Evolutionary conservation across 2,329 filamentous ascomycete genomes (phyloP).

Genomic region (Berkeleyomyces basicola): DNA sequence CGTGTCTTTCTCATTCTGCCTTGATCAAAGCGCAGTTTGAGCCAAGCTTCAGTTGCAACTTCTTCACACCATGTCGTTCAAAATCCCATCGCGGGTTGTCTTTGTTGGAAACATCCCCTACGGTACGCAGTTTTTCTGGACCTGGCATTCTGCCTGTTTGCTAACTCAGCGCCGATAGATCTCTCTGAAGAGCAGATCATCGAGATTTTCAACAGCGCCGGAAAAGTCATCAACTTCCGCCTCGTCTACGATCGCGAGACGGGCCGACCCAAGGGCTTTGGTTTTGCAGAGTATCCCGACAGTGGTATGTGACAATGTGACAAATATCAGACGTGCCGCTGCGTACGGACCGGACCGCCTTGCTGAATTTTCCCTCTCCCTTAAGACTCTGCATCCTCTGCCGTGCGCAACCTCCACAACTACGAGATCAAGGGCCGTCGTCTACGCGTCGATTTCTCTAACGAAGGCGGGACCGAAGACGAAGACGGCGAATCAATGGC

Average conservation of each 20-base stretch:
- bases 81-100: constrained; percentile 61
- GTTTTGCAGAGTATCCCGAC: constrained; percentile 90
- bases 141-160: neutral
- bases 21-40: constrained; percentile 15
- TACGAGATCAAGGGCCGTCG: constrained; percentile 91
- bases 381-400: constrained; percentile 65
- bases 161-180: constrained; percentile 34
- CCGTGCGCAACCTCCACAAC: constrained; percentile 89
- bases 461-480: constrained; percentile 64
- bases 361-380: constrained; percentile 5
- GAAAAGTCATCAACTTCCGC: constrained; percentile 75
- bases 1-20: neutral
- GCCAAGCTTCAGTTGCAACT: neutral
- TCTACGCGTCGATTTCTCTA: constrained; percentile 87
- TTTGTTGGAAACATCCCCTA: constrained; percentile 82
- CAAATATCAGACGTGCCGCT: neutral
- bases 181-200: constrained; percentile 92
- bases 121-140: constrained; percentile 29
- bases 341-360: constrained; percentile 6
- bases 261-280: constrained; percentile 86
- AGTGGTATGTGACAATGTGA: constrained; percentile 38
- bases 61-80: constrained; percentile 43
- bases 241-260: constrained; percentile 93
- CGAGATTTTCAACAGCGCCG: constrained; percentile 80
- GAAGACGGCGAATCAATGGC: constrained; percentile 28